A percentile compares a stretch with the other conserved stretches of the same genome.
These are phyloP conservation scores for Anacardium occidentale DNA, from an alignment of 345 rosid species.

Conservation along the genomic window DNA sequence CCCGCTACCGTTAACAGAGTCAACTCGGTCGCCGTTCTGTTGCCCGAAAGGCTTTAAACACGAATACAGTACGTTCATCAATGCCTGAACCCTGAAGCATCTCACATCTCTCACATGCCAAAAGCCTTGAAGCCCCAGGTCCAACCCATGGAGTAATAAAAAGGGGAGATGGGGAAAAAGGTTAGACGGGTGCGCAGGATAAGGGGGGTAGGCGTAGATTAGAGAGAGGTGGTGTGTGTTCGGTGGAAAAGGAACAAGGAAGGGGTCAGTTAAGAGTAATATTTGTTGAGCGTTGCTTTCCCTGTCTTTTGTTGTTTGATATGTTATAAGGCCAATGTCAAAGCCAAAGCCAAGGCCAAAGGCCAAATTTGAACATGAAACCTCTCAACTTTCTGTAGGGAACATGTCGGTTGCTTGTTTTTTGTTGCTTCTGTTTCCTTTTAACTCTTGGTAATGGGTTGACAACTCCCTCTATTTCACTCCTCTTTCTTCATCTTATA, in stretches of 20 bases:
- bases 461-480: too few relatives aligned
- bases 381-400: background rate
- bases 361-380: background rate
- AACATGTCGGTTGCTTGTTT: conserved; percentile 3
- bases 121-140: conserved; percentile 17
- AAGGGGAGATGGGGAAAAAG: conserved; percentile 23
- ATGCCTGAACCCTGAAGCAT: conserved; percentile 87
- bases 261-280: conserved; percentile 10
- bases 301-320: conserved; percentile 18
- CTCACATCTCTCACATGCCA: conserved; percentile 67
- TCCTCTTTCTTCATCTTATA: too few relatives aligned
- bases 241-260: conserved; percentile 72
- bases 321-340: background rate
- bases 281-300: conserved; percentile 23
- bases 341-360: too few relatives aligned
- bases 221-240: conserved; percentile 39
- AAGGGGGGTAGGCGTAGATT: conserved; percentile 24
- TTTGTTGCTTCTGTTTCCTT: background rate
- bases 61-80: conserved; percentile 80
- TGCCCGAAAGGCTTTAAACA: conserved; percentile 81
- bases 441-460: too few relatives aligned
- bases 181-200: conserved; percentile 27
- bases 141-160: conserved; percentile 22
- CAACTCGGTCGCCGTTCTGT: conserved; percentile 23
- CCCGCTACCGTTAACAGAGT: conserved; percentile 12